phyloP scores from a whole-genome alignment of 768 basidiomycete genomes.

The Boletus huronensis region DNA sequence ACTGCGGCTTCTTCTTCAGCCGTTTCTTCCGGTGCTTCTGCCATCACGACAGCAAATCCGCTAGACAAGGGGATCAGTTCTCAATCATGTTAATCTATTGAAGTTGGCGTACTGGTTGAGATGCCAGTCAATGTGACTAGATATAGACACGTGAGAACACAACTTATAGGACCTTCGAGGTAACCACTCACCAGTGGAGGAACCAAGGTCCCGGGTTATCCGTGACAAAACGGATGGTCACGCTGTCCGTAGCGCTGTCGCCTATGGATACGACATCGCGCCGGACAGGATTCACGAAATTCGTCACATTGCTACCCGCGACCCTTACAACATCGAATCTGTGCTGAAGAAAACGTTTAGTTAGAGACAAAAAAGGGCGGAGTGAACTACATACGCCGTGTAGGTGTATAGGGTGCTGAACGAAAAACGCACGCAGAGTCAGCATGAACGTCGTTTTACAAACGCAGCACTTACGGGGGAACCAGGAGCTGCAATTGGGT shows the following conservation, averaged over 20 bases:
- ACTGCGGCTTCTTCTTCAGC: slow-evolving; percentile 8
- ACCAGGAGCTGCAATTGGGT: slow-evolving; percentile 21
- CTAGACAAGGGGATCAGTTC: slow-evolving; percentile 8
- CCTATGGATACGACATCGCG: slow-evolving; percentile 34
- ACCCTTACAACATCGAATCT: slow-evolving; percentile 35
- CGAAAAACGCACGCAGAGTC: not conserved
- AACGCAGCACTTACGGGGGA: slow-evolving; percentile 27
- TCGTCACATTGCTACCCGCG: slow-evolving; percentile 28
- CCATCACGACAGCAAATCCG: slow-evolving; percentile 31
- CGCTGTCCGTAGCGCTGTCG: slow-evolving; percentile 35
- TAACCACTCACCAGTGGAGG: slow-evolving; percentile 37
- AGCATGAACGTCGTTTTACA: not conserved
- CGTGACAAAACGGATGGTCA: slow-evolving; percentile 57
- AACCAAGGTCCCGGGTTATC: slow-evolving; percentile 68
- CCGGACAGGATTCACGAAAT: slow-evolving; percentile 37
- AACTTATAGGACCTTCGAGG: not conserved
- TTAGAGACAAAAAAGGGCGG: not conserved
- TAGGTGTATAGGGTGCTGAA: slow-evolving; percentile 40
- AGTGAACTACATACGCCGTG: slow-evolving; percentile 35
- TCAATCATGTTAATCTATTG: not conserved
- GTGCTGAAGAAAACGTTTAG: slow-evolving; percentile 23
- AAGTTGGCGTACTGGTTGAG: slow-evolving; percentile 20
- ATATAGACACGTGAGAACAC: not conserved
- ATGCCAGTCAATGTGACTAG: slow-evolving; percentile 33
- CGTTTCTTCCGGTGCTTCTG: slow-evolving; percentile 14